These are phyloP conservation scores for Pythium rishiriense DNA, from an alignment of 352 stramenopile genomes.

Conservation along the genomic window DNA sequence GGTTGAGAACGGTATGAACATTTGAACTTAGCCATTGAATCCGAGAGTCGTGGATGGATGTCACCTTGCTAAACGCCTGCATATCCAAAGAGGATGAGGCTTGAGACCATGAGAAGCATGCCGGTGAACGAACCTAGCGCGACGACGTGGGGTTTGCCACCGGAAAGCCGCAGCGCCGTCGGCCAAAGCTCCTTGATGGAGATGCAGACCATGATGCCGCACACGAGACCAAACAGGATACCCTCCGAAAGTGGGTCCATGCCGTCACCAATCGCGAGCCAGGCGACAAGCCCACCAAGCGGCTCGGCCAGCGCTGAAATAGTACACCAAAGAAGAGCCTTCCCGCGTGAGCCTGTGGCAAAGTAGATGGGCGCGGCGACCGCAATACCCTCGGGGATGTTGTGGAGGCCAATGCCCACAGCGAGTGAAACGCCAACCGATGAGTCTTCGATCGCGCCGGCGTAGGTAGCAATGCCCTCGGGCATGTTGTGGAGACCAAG, in stretches of 20 bases:
- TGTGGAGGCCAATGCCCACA: slow-evolving; percentile 95
- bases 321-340: slow-evolving; percentile 93
- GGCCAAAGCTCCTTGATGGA: slow-evolving; percentile 85
- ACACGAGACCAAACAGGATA: slow-evolving; percentile 87
- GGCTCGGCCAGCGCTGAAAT: slow-evolving; percentile 86
- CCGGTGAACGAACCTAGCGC: slow-evolving; percentile 74
- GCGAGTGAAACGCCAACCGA: slow-evolving; percentile 90
- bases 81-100: slow-evolving; percentile 88
- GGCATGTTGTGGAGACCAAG: slow-evolving; percentile 96
- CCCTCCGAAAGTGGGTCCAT: slow-evolving; percentile 60
- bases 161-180: slow-evolving; percentile 90
- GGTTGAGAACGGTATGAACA: too few species aligned
- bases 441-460: slow-evolving; percentile 88
- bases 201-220: slow-evolving; percentile 93
- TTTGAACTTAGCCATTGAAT: too few species aligned
- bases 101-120: slow-evolving; percentile 88
- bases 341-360: slow-evolving; percentile 91
- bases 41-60: too few species aligned
- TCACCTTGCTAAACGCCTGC: slow-evolving; percentile 48
- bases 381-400: slow-evolving; percentile 96
- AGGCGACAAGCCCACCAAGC: slow-evolving; percentile 84
- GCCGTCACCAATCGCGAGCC: slow-evolving; percentile 59
- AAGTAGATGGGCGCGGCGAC: slow-evolving; percentile 97
- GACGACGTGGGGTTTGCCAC: slow-evolving; percentile 79
- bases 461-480: slow-evolving; percentile 95